Evolutionary conservation across 176 grass and related monocot genomes (phyloP), one percentile per base, ranked within the genome.

Genomic region (Tillandsia leiboldiana): DNA sequence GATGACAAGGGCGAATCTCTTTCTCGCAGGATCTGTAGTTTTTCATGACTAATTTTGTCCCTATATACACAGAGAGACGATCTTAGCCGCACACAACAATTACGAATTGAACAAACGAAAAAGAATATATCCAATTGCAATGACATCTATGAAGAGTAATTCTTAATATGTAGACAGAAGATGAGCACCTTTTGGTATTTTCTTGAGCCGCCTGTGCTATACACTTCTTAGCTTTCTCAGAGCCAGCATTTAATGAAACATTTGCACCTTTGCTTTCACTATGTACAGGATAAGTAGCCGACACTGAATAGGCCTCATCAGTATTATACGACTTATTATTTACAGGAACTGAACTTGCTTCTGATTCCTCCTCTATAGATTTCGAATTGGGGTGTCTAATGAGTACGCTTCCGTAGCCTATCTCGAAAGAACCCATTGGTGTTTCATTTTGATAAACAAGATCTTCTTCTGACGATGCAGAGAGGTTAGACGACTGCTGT

Each of bases 331-430:
- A 83, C 72, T 83, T 85, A 75, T 92, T 83, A 73, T 91, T 82
- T 72, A 67, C 73, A 76, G 82, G 84, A 84, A 93, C 48, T 48
- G 92, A 96, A 69, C 86, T 96, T 82, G 88, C 86, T 81, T 96
- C 88, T 70, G 88, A 96, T 83, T 96, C 93, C 83, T 87, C 86
- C 76, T 96, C 92, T 50, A 78, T 72, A 58, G 78, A 84, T 78
- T 87, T 96, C 47, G 75, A 91, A 79, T 89, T 87, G 10, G 85
- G 76, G 53, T 86, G 81, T 68, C 81, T 86, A 73, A 97, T 86
- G 58, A 97, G 83, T 67, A 92, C 68, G 51, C 86, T 89, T 82
- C 93, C 93, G 76, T 87, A 97, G 6, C 93, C 86, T 49, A 92
- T 92, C 79, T 97, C 89, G 62, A 89, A 82, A 15, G 89, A 97